Evolutionary conservation across 805 yeast genomes (phyloP).

Genomic region (Kazachstania kunashirensis): DNA sequence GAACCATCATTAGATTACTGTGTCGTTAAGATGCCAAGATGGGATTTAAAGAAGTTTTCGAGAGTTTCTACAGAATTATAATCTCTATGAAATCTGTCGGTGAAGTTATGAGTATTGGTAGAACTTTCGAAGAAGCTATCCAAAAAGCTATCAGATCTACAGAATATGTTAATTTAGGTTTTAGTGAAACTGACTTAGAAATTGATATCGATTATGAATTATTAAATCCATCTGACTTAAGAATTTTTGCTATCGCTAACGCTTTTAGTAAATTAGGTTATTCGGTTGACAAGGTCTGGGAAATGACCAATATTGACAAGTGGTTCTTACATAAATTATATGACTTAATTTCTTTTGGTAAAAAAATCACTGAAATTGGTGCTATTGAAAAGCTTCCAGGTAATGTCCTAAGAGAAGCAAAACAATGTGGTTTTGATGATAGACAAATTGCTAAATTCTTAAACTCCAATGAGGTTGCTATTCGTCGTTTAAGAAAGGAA

Average conservation of each 20-base stretch:
- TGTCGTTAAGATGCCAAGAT: slow-evolving; percentile 95
- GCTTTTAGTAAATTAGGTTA: slow-evolving; percentile 76
- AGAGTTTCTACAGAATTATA: slow-evolving; percentile 81
- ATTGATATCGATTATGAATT: slow-evolving; percentile 88
- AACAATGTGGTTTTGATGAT: slow-evolving; percentile 94
- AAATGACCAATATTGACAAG: slow-evolving; percentile 82
- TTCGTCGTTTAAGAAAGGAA: slow-evolving; percentile 81
- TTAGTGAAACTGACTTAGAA: slow-evolving; percentile 79
- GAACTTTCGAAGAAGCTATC: slow-evolving; percentile 95
- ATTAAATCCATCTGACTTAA: slow-evolving; percentile 95
- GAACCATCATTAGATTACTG: slow-evolving; percentile 96
- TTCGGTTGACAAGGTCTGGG: slow-evolving; percentile 86
- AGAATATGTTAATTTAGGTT: slow-evolving; percentile 92
- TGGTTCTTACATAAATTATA: slow-evolving; percentile 90
- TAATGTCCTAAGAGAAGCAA: slow-evolving; percentile 65
- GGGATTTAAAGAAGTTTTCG: slow-evolving; percentile 95
- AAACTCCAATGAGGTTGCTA: slow-evolving; percentile 84
- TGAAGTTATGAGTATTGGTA: slow-evolving; percentile 96
- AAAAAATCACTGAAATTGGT: slow-evolving; percentile 47
- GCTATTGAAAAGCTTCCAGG: slow-evolving; percentile 50
- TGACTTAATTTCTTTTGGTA: slow-evolving; percentile 63
- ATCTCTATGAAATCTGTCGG: slow-evolving; percentile 98
- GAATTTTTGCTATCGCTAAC: slow-evolving; percentile 92
- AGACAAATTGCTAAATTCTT: slow-evolving; percentile 87
- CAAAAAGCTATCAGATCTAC: slow-evolving; percentile 91